Percentiles rank a stretch among this genome's conserved stretches.
Evolutionary conservation across 179 eudicot genomes (phyloP).

Genomic region (Spergularia azorica): DNA sequence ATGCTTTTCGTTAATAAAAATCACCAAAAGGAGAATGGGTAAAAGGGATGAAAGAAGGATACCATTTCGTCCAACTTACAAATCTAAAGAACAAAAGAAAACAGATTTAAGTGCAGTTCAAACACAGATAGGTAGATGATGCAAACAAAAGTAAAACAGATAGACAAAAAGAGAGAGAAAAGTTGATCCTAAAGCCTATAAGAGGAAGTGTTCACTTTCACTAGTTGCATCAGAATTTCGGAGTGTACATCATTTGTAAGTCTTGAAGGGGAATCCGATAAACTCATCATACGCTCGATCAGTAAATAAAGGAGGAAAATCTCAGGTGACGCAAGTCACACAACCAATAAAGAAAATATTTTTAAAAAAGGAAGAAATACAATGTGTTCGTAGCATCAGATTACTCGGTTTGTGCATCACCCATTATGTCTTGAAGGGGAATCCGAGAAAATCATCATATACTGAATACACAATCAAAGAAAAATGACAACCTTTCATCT

Average conservation of each 20-base stretch:
- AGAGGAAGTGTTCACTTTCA: not conserved
- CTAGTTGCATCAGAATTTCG: slow-evolving; percentile 69
- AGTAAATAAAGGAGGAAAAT: not conserved
- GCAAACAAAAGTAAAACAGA: too few species aligned
- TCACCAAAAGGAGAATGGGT: too few species aligned
- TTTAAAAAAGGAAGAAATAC: not conserved
- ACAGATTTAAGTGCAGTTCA: not conserved
- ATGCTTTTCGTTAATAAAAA: too few species aligned
- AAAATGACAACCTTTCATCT: too few species aligned
- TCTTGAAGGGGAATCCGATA: slow-evolving; percentile 96
- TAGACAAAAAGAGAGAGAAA: too few species aligned
- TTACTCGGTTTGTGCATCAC: slow-evolving; percentile 15
- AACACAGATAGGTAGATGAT: not conserved
- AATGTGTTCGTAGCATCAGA: not conserved
- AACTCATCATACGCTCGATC: slow-evolving; percentile 61
- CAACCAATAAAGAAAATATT: not conserved
- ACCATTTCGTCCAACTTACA: too few species aligned
- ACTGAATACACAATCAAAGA: not conserved
- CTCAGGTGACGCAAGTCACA: not conserved
- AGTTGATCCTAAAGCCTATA: too few species aligned
- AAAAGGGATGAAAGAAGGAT: too few species aligned
- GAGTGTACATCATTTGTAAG: slow-evolving; percentile 70
- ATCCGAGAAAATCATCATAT: slow-evolving; percentile 17
- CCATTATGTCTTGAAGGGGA: slow-evolving; percentile 20
- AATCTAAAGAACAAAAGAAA: not conserved